These are phyloP conservation scores for Aspergillus carlsbadensis DNA, from an alignment of 495 filamentous ascomycete species.

Conservation along the genomic window DNA sequence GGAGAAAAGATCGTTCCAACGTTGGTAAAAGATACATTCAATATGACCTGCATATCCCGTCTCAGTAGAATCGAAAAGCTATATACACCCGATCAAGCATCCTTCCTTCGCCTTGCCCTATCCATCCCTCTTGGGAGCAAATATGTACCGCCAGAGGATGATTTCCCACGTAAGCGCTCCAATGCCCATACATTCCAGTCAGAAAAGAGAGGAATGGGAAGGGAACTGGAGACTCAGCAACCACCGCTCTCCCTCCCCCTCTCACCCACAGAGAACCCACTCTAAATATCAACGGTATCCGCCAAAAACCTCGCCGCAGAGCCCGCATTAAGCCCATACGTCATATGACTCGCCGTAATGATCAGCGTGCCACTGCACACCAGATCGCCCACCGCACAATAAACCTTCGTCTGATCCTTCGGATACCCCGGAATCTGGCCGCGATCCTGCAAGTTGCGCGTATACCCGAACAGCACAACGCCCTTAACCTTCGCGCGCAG, in stretches of 20 bases:
- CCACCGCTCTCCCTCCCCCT: background rate
- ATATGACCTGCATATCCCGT: no score
- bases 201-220: no score
- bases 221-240: no score
- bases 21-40: no score
- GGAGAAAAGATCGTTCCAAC: no score
- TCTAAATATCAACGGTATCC: constrained; percentile 1
- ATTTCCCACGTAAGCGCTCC: no score
- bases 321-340: constrained; percentile 32
- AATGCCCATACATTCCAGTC: no score
- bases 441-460: constrained; percentile 51
- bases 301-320: constrained; percentile 23
- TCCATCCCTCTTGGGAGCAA: no score
- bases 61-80: no score
- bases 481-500: constrained; percentile 47
- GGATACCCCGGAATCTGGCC: constrained; percentile 49
- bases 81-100: background rate
- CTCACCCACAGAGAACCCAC: background rate
- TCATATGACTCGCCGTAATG: constrained; percentile 46
- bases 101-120: background rate
- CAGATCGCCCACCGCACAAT: constrained; percentile 50
- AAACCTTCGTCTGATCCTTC: constrained; percentile 40
- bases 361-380: constrained; percentile 52
- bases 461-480: constrained; percentile 55
- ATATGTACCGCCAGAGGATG: no score